Base-by-base conservation (phyloP, 805 yeast genomes). In the Pichia heedii region DNA sequence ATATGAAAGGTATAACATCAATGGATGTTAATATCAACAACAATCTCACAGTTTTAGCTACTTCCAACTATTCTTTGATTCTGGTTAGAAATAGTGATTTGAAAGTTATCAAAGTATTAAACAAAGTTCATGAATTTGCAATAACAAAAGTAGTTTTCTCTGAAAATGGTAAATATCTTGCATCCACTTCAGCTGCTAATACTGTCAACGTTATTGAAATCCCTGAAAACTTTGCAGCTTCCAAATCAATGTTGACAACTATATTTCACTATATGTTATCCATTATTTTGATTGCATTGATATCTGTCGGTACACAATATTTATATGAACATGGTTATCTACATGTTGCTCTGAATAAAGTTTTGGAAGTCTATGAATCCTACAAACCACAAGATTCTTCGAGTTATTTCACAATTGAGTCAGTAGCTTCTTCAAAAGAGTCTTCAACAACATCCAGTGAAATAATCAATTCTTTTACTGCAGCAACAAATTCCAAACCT, bases 101-200 rank as follows among this genome's bases (percentile, higher is more conserved):
- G 46, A 68, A 71, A 36, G 60, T 71, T 12, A 53, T 77, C 22
- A 76, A 72, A 45, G 63, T 69, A 7, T 65, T 77, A 43, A 71
- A 72, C 36, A 74, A 81, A 47, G 78, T 84, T 43, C 96, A 88
- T 58, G 67, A 72, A 9, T 84, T 84, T 59, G 87, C 94, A 22
- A 79, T 87, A 41, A 87, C 96, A 0, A 71, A 74, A 36, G 76
- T 85, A 10, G 66, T 76, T 3, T 79, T 86, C 47, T 79, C 87
- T 5, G 81, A 84, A 13, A 70, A 77, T 56, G 87, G 89, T 8
- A 63, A 73, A 40, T 70, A 70, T 43, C 62, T 86, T 39, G 90
- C 86, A 3, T 74, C 86, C 20, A 81, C 78, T 0, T 81, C 90
- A 29, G 94, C 89, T 1, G 84, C 93, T 3, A 80, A 82, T 48